Evolutionary conservation across 2,329 filamentous ascomycete genomes (phyloP).

Genomic region (Dactylellina haptotyla): DNA sequence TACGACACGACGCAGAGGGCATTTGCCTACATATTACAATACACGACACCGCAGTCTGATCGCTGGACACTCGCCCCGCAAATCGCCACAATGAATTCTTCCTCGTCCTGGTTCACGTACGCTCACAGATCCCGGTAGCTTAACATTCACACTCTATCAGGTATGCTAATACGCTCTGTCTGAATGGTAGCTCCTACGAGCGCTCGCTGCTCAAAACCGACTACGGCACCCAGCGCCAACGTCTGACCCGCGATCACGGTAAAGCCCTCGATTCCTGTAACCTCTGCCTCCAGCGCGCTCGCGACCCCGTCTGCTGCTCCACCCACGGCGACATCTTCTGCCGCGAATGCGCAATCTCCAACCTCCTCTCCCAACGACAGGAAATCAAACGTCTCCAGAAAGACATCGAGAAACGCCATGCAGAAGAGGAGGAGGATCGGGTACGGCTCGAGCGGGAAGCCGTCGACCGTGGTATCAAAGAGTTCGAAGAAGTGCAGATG

Average conservation of each 20-base stretch:
- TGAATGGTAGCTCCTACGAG: constrained; percentile 79
- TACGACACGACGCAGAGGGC: no score
- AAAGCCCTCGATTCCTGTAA: constrained; percentile 89
- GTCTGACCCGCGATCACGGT: constrained; percentile 88
- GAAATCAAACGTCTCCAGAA: constrained; percentile 86
- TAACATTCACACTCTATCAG: neutral
- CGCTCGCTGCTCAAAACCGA: constrained; percentile 80
- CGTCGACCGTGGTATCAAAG: constrained; percentile 72
- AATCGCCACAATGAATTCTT: constrained; percentile 70
- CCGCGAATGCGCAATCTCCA: constrained; percentile 88
- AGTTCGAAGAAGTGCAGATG: constrained; percentile 87
- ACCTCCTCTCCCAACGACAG: constrained; percentile 89
- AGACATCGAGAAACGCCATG: constrained; percentile 70
- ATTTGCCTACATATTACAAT: neutral
- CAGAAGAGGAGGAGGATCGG: constrained; percentile 71
- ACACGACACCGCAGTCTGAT: neutral
- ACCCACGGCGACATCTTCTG: constrained; percentile 88
- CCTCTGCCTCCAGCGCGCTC: constrained; percentile 83
- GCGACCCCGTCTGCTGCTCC: constrained; percentile 82
- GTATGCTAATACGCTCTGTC: constrained; percentile 2
- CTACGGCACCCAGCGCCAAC: constrained; percentile 85
- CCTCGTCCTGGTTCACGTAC: constrained; percentile 85
- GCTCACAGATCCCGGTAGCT: constrained; percentile 1
- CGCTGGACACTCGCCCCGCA: neutral
- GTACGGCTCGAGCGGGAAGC: constrained; percentile 75